These are phyloP conservation scores for Graphium sp. DNA, from an alignment of 2,329 filamentous ascomycete genomes.

Conservation along the genomic window DNA sequence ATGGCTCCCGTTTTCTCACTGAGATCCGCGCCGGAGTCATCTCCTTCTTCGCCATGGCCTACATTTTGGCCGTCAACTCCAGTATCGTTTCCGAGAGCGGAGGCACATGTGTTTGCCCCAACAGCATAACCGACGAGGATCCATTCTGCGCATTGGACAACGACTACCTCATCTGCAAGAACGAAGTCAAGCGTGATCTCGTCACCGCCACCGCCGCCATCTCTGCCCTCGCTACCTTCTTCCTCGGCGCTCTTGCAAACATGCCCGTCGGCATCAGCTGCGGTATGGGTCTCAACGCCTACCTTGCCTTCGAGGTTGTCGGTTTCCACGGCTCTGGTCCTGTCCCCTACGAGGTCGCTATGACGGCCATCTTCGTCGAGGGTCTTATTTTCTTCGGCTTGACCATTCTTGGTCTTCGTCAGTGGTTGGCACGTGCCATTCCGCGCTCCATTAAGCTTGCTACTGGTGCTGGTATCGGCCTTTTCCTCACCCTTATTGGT, in stretches of 20 bases:
- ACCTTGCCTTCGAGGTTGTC: constrained; percentile 65
- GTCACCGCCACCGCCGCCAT: constrained; percentile 79
- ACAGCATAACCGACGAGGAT: constrained; percentile 28
- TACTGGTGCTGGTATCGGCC: constrained; percentile 69
- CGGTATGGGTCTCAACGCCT: constrained; percentile 69
- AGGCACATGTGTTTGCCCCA: constrained; percentile 65
- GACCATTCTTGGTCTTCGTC: constrained; percentile 64
- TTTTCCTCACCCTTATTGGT: constrained; percentile 64
- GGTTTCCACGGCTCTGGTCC: constrained; percentile 58
- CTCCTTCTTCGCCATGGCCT: constrained; percentile 53
- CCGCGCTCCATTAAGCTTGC: constrained; percentile 76
- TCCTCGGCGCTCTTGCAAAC: constrained; percentile 71
- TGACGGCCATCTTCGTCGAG: constrained; percentile 80
- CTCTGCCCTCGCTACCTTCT: constrained; percentile 61
- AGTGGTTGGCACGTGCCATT: constrained; percentile 75
- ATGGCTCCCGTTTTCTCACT: constrained; percentile 64
- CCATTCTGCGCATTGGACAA: constrained; percentile 32
- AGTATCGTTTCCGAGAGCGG: constrained; percentile 44
- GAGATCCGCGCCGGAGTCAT: constrained; percentile 72
- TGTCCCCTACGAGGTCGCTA: constrained; percentile 57
- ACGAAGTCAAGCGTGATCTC: constrained; percentile 55
- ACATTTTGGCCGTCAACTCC: constrained; percentile 36
- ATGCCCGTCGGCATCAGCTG: constrained; percentile 32
- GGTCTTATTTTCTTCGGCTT: constrained; percentile 72
- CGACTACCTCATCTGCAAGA: constrained; percentile 46